Evolutionary conservation across 495 filamentous ascomycete species (phyloP).

Genomic region (Thermothielavioides terrestris): DNA sequence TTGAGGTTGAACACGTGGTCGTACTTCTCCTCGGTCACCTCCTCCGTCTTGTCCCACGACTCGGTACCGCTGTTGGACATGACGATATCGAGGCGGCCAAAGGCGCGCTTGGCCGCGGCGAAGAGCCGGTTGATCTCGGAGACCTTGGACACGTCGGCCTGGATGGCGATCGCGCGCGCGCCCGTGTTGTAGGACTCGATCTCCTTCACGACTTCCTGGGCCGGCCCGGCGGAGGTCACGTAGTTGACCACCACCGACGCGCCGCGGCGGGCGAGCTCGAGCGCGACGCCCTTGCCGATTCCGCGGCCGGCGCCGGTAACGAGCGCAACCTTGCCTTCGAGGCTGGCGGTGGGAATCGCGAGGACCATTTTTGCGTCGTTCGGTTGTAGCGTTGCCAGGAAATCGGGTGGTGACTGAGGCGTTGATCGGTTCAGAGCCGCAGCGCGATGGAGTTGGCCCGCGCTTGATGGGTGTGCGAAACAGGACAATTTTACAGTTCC

Average conservation of each 20-base stretch:
- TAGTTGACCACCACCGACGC: slow-evolving; percentile 74
- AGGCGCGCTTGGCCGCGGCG: slow-evolving; percentile 50
- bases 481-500: no score
- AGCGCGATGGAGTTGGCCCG: no score
- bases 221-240: slow-evolving; percentile 50
- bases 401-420: no score
- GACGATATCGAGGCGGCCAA: slow-evolving; percentile 68
- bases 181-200: slow-evolving; percentile 35
- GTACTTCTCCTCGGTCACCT: slow-evolving; percentile 66
- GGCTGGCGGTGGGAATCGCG: slow-evolving; percentile 27
- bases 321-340: slow-evolving; percentile 63
- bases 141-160: slow-evolving; percentile 65
- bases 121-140: slow-evolving; percentile 58
- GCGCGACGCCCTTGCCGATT: slow-evolving; percentile 66
- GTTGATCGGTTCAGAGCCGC: no score
- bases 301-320: slow-evolving; percentile 66
- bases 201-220: slow-evolving; percentile 52
- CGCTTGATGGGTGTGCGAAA: no score
- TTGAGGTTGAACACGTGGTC: slow-evolving; percentile 72
- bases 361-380: slow-evolving; percentile 25
- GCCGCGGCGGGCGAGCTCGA: slow-evolving; percentile 66
- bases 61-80: slow-evolving; percentile 61
- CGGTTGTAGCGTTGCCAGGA: no score
- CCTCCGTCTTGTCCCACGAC: slow-evolving; percentile 53
- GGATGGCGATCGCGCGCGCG: slow-evolving; percentile 56